These are phyloP conservation scores for Flaveria sonorensis DNA, from an alignment of 129 eudicot genomes.

Conservation along the genomic window DNA sequence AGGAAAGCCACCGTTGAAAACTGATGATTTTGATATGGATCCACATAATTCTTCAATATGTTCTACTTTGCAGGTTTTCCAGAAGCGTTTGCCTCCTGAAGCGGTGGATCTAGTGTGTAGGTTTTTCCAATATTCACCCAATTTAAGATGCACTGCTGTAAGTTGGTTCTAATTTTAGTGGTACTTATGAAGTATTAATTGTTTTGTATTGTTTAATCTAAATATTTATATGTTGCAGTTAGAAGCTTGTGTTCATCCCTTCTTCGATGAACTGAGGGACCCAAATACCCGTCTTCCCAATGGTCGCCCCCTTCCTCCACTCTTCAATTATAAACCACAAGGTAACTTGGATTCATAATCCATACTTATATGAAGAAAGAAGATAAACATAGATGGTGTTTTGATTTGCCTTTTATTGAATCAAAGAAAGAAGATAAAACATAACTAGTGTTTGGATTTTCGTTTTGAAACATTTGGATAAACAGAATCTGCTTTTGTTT, in stretches of 20 bases:
- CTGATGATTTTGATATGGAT: conserved; percentile 12
- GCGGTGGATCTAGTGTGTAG: conserved; percentile 97
- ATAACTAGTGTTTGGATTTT: background rate
- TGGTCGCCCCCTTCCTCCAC: conserved; percentile 98
- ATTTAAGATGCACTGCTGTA: conserved; percentile 98
- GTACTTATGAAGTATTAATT: background rate
- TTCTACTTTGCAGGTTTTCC: conserved; percentile 73
- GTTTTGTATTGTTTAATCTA: background rate
- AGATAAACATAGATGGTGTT: background rate
- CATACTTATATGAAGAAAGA: background rate
- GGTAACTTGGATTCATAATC: conserved; percentile 47
- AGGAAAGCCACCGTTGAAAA: background rate
- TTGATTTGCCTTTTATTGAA: background rate
- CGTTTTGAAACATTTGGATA: background rate
- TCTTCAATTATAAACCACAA: conserved; percentile 79
- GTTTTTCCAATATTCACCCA: conserved; percentile 96
- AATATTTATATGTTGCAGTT: conserved; percentile 46
- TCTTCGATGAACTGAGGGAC: conserved; percentile 94
- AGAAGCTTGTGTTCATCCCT: conserved; percentile 98
- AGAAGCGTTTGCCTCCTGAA: conserved; percentile 96
- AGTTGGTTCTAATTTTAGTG: conserved; percentile 33
- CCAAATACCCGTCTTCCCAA: conserved; percentile 95
- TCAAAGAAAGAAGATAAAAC: conserved; percentile 9
- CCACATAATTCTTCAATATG: background rate
- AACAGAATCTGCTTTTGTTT: background rate